Evolutionary conservation across 1,284 basidiomycete genomes (phyloP), one percentile per base, ranked within the genome.

Genomic region (Tylopilus sp.): DNA sequence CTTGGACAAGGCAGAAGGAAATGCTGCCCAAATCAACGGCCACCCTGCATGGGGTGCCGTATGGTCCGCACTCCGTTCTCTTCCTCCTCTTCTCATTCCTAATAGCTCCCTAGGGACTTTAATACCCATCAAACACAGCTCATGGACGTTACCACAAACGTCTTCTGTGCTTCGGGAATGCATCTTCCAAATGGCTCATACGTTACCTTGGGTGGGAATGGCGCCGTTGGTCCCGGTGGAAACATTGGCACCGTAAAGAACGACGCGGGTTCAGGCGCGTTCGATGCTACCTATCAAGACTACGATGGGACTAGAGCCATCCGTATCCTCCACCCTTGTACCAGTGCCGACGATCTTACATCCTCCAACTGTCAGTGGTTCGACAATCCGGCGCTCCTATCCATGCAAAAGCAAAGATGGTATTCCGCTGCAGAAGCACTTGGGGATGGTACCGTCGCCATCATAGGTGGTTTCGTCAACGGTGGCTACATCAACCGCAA

Each of bases 401-500:
- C 82, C 35, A 92, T 95, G 84, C 81, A 89, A 55, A 79, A 76
- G 48, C 71, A 79, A 56, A 79, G 93, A 16, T 96, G 92, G 92
- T 95, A 95, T 57, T 92, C 92, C 25, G 83, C 89, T 11, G 90
- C 91, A 37, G 88, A 91, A 64, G 71, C 85, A 8, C 74, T 88
- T 3, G 84, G 74, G 0, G 78, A 89, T 58, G 86, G 87, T 26
- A 71, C 72, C 2, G 67, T 92, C 38, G 86, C 82, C 16, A 71
- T 92, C 41, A 85, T 90, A 39, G 89, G 89, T 43, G 90, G 89
- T 34, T 87, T 92, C 65, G 78, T 84, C 52, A 89, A 85, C 65
- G 93, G 93, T 57, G 86, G 86, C 19, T 93, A 95, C 69, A 79
- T 94, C 69, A 96, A 97, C 69, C 77, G 92, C 15, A 94, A 89